Base-by-base conservation (phyloP, 352 stramenopile species). In the Phytophthora cajani region DNA sequence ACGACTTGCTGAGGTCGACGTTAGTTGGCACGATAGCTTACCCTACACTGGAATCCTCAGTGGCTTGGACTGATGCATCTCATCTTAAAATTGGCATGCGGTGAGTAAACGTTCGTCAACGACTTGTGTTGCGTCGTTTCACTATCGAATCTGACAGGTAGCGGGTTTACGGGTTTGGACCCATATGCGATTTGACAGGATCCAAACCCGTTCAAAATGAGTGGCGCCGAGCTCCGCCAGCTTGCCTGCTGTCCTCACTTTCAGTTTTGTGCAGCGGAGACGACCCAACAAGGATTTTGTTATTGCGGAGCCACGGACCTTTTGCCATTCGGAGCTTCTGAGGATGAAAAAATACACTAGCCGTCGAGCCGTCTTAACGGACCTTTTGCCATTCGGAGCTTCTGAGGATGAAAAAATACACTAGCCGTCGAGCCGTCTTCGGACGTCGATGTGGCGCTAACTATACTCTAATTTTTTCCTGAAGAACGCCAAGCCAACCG, bases 391-490 rank as follows among this genome's bases (percentile, higher is more conserved):
- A 42, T 40, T 38, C 25, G 25, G 19, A 52, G 76, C 65, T 76
- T 90, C 84, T 87, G 65, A 86, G 79, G 84, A 91, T 87, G 84
- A 91, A 77, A 87, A 91, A 88, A 80, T 79, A 84, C 80, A 84
- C 71, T 81, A 85, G 76, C 61, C 21, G 79, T 77, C 57, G 66
- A 86, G 74, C 72, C 25, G 44, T 68, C 58, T 12, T 75, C 54
- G 57, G 71, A 67, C 57, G 61, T 80, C 60, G 60, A 67, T 84
- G 82, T 81, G 71, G 70, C 78, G 75, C 75, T 80, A 87, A 81
- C 67, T 78, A 69, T 79, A 91, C 84, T 92, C 84, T 92, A 92
- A 92, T 92, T 92, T 92, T 92, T 92, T 92, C 82, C 84, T 90
- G 84, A 92, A 84, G 84, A 90, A 82, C 60, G 36, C 67, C 0